Base-by-base conservation (phyloP, 2,329 filamentous ascomycete genomes). In the Metarhizium sp. region DNA sequence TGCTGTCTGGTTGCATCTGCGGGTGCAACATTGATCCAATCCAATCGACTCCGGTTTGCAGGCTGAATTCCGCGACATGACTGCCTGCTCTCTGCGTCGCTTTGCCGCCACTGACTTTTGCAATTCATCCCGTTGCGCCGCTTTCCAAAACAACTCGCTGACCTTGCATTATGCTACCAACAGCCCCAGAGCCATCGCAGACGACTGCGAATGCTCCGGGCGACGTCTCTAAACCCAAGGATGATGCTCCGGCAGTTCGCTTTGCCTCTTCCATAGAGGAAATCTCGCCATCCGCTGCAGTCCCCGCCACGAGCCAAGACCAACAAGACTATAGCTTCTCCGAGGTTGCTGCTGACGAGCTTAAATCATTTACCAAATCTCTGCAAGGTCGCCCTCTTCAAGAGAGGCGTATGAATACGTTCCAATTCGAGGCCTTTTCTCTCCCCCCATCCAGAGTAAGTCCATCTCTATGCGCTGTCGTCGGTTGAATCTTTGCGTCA, bases 381-480 rank as follows among this genome's bases (percentile, higher is more conserved):
- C 75, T 95, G 30, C 87, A 90, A 60, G 83, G 84, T 59, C 80
- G 85, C 50, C 84, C 86, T 63, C 78, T 96, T 58, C 92, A 96
- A 73, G 87, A 92, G 63, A 81, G 84, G 56, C 84, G 92, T 60
- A 83, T 95, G 77, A 88, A 87, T 67, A 89, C 91, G 67, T 95
- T 90, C 72, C 85, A 87, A 47, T 97, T 92, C 66, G 92, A 96
- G 68, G 87, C 92, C 38, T 85, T 96, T 60, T 97, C 94, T 40
- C 78, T 97, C 53, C 92, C 94, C 42, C 79, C 82, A 36, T 92
- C 90, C 49, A 82, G 89, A 73, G 90, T 92, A 84, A 72, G 87
- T 80, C 42, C 20, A 29, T 29, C 18, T 11, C 38, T n/a, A 4
- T n/a, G 14, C 42, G 32, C 20, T 18, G 36, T 56, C 57, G 66